Percentiles rank a stretch among this genome's conserved stretches.
Evolutionary conservation across 805 yeast genomes (phyloP).

Genomic region (Metschnikowia similis): DNA sequence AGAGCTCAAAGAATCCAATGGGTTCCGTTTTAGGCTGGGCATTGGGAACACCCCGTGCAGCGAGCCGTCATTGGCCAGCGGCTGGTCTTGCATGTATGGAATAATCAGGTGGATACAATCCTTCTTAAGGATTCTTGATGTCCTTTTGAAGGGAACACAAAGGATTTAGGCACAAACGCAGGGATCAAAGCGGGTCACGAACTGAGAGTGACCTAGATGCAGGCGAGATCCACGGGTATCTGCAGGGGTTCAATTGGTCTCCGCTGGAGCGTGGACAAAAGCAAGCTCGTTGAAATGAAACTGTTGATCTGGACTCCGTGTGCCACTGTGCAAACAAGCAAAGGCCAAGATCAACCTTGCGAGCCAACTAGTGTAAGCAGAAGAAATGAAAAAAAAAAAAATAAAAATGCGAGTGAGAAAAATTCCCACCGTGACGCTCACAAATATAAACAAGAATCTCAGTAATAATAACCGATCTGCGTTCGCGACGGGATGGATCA

Average conservation of each 20-base stretch:
- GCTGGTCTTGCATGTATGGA: not conserved
- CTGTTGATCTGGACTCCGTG: not conserved
- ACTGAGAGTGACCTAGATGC: not conserved
- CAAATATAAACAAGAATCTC: slow-evolving; percentile 1
- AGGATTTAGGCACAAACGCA: slow-evolving; percentile 1
- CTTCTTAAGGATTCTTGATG: not conserved
- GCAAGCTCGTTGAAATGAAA: not conserved
- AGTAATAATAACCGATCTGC: slow-evolving; percentile 3
- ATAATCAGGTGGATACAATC: not conserved
- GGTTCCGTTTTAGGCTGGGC: slow-evolving; percentile 6
- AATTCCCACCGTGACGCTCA: slow-evolving; percentile 3
- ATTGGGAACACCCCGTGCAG: not conserved
- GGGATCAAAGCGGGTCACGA: not conserved
- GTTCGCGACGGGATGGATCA: slow-evolving; percentile 6
- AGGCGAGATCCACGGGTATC: not conserved
- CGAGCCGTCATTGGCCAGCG: not conserved
- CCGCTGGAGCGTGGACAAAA: too few relatives aligned
- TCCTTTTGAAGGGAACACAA: not conserved
- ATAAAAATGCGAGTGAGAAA: not conserved
- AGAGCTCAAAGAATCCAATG: slow-evolving; percentile 13
- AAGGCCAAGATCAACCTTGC: slow-evolving; percentile 3
- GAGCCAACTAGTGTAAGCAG: not conserved
- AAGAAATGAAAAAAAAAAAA: not conserved
- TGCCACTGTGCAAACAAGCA: slow-evolving; percentile 3
- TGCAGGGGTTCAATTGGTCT: not conserved